A percentile compares a stretch with the other conserved stretches of the same genome.
Evolutionary conservation across 352 stramenopile species (phyloP).

Genomic region (Thraustochytrium sp.): DNA sequence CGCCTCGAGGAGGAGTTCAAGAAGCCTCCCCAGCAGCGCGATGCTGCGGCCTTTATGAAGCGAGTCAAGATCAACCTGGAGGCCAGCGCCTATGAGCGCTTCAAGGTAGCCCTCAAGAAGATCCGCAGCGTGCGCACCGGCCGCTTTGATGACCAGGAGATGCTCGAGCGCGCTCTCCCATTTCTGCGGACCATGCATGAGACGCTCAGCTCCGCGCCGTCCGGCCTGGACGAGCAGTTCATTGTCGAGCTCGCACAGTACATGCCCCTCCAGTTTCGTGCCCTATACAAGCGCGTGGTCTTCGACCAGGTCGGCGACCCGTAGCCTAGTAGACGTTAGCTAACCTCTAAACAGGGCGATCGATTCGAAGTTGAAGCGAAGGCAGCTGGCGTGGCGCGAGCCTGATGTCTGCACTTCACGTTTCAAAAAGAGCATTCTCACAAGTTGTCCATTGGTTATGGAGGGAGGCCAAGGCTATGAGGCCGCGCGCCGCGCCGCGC

Average conservation of each 20-base stretch:
- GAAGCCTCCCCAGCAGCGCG: not conserved
- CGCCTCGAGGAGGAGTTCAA: not conserved
- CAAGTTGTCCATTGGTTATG: not conserved
- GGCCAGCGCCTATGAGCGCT: not conserved
- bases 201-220: not conserved
- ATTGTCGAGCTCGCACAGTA: constrained; percentile 23
- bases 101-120: not conserved
- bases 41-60: not conserved
- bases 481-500: no score
- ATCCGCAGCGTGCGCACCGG: not conserved
- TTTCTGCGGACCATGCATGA: constrained; percentile 5
- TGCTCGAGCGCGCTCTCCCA: not conserved
- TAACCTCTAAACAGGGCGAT: no score
- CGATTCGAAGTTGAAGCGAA: no score
- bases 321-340: not conserved
- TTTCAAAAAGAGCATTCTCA: not conserved
- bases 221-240: not conserved
- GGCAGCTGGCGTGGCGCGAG: no score
- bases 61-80: not conserved
- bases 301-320: not conserved
- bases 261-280: constrained; percentile 7
- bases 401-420: not conserved
- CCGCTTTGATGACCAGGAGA: not conserved
- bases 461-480: no score
- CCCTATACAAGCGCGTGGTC: not conserved